phyloP scores from a whole-genome alignment of 2,329 filamentous ascomycete species.

The Akanthomyces muscarius region DNA sequence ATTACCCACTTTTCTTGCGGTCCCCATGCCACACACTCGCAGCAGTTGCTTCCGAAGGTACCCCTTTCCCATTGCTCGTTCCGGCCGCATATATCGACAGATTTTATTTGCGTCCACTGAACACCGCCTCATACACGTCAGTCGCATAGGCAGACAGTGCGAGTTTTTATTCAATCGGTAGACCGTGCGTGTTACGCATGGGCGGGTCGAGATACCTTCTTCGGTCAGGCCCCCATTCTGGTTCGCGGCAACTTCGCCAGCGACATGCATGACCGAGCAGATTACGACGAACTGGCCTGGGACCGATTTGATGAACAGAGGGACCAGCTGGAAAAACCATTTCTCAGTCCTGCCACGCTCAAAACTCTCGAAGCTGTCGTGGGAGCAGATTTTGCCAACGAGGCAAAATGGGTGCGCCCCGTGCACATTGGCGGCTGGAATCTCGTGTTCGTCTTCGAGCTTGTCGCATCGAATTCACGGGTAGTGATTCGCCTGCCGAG shows the following conservation, averaged over 20 bases:
- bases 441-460: conserved; percentile 17
- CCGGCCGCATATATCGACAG: no score
- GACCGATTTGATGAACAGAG: neutral
- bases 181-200: no score
- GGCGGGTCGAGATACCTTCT: no score
- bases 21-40: no score
- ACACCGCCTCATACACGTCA: no score
- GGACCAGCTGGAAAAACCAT: neutral
- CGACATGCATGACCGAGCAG: neutral
- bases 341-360: neutral
- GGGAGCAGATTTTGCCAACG: neutral
- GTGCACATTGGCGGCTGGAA: conserved; percentile 22
- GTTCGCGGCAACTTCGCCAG: neutral
- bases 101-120: no score
- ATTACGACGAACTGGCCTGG: neutral
- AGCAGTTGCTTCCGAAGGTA: no score
- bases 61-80: no score
- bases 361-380: neutral
- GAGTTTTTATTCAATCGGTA: no score
- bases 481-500: conserved; percentile 19
- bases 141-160: no score
- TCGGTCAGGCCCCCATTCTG: neutral
- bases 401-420: conserved; percentile 8
- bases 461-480: conserved; percentile 14
- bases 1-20: no score